Evolutionary conservation across 768 basidiomycete genomes (phyloP), one percentile per base, ranked within the genome.

Genomic region (Tricholoma bakamatsutake): DNA sequence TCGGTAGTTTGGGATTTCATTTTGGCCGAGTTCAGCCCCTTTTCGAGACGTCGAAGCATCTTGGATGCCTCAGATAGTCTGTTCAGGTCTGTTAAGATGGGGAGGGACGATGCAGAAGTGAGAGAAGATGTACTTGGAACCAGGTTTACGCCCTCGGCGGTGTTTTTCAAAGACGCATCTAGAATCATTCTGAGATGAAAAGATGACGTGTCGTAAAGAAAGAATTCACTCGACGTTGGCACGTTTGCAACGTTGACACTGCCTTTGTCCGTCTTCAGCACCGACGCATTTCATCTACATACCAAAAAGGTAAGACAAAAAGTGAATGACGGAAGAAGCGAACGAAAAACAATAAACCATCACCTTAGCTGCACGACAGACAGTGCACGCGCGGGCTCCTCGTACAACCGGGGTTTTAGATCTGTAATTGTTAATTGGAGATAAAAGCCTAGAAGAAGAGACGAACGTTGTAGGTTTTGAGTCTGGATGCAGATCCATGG

Each of bases 131-230:
- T 68, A 93, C 91, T 93, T 93, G 71, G 90, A 92, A 62, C 90
- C 91, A 15, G 90, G 90, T 64, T 93, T 93, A 55, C 90, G 82
- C 42, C 90, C 90, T 33, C 90, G 84, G 53, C 91, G 82, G 70
- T 93, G 90, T 69, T 93, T 93, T 74, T 93, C 90, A 62, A 93
- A 93, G 33, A 91, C 61, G 64, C 90, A 92, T 57, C 89, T 91
- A 63, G 49, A 52, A 56, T 28, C 42, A 35, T 47, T 33, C 57
- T 37, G 47, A 60, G 52, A 58, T 57, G 46, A 55, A 60, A 58
- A 51, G 59, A 58, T 59, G 50, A 62, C 49, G 57, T 37, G 56
- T 34, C 27, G 52, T 43, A 50, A 52, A 15, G 13, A 54, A 56
- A 46, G 39, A 52, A 77, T 83, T 58, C 67, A 87, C 87, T 89